Base-by-base conservation (phyloP, 2,329 filamentous ascomycete species). In the Xylariaceae sp. region DNA sequence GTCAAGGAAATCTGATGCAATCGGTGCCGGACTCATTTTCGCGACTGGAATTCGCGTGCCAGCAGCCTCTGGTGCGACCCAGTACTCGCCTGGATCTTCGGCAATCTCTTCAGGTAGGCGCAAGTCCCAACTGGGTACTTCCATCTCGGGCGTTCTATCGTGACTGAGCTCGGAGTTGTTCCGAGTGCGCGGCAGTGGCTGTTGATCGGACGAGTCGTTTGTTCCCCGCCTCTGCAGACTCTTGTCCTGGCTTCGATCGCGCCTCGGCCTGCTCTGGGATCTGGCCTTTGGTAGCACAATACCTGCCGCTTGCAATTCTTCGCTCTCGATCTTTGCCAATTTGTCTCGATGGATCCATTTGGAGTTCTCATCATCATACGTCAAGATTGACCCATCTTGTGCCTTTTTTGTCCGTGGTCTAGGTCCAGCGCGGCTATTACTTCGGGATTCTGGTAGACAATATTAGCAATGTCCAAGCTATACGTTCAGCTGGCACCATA, bases 271-370 rank as follows among this genome's bases (percentile, higher is more conserved):
- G 69, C 81, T 78, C 45, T 77, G 70, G 45, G 80, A 71, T 55
- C 81, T 71, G 31, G 77, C 62, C 60, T 75, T 71, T 55, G 83
- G 75, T 52, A 86, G 63, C 44, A 80, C 74, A 59, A 91, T 83
- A 30, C 88, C 89, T 6, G 87, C 87, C 51, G 87, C 87, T 66
- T 90, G 86, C 54, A 94, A 76, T 69, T 94, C 89, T 62, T 85
- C 79, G 58, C 75, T 92, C 69, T 94, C 89, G 58, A 92, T 94
- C 63, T 81, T 82, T 47, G 87, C 88, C 53, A 94, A 71, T 70
- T 92, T 92, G 69, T 94, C 89, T 49, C 89, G 76, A 63, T 94
- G 89, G 60, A 94, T 92, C 89, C 89, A 94, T 67, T 89, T 86
- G 31, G 83, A 87, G 53, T 82, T 76, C 53, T 86, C 83, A 32